These are phyloP conservation scores for Dianthus caryophyllus DNA, from an alignment of 148 eudicot genomes.

Conservation along the genomic window DNA sequence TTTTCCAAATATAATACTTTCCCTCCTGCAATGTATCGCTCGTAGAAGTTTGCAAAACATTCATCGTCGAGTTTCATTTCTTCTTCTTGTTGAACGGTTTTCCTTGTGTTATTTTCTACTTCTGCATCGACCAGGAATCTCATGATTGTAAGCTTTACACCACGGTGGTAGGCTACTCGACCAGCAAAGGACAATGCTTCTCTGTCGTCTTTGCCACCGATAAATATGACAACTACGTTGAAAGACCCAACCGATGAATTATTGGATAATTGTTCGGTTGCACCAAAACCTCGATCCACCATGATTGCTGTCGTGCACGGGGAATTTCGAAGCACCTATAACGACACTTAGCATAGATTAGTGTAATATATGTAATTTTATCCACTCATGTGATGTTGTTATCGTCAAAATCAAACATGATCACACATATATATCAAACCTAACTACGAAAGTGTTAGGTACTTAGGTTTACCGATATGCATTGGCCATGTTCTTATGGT, in stretches of 20 bases:
- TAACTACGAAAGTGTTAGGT: too few species aligned
- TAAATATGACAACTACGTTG: constrained; percentile 66
- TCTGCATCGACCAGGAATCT: constrained; percentile 62
- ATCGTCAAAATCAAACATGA: too few species aligned
- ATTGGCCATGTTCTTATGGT: too few species aligned
- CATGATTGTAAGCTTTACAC: constrained; percentile 75
- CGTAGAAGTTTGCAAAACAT: constrained; percentile 78
- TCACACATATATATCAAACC: too few species aligned
- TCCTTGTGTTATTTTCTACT: constrained; percentile 28
- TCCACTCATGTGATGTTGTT: too few species aligned
- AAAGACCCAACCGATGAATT: constrained; percentile 29
- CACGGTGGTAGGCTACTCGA: constrained; percentile 61
- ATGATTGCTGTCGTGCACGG: constrained; percentile 85
- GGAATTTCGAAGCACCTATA: constrained; percentile 66
- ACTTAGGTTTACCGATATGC: too few species aligned
- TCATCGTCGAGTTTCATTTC: constrained; percentile 87
- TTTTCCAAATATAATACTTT: constrained; percentile 77
- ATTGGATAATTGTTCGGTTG: constrained; percentile 37
- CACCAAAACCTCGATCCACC: constrained; percentile 84
- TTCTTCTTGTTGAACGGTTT: constrained; percentile 44
- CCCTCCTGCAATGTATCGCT: constrained; percentile 67
- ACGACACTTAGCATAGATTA: not conserved
- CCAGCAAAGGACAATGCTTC: constrained; percentile 79
- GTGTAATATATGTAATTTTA: too few species aligned
- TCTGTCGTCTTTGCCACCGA: constrained; percentile 90